Base-by-base conservation (phyloP, 78 protist species). In the Bigelowiella natans region DNA sequence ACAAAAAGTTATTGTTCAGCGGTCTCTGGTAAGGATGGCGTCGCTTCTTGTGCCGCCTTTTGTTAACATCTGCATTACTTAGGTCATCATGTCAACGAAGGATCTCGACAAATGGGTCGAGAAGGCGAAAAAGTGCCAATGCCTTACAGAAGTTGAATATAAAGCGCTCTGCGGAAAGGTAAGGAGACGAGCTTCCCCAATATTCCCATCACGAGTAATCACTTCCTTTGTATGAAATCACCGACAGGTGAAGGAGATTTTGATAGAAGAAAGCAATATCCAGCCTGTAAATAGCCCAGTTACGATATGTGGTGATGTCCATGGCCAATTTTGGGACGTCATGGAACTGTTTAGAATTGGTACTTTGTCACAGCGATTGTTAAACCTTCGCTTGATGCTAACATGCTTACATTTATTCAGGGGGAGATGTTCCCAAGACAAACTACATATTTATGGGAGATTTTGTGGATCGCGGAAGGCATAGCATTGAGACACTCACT, bases 261-360 rank as follows among this genome's bases (percentile, higher is more conserved):
- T 98, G 36, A 82, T 92, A 18, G 94, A 96, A 2, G 98, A 97
- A 82, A 31, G 92, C 31, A 97, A 96, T 63, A 97, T 97, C 0
- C 96, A 90, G 36, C 86, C 90, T 26, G 95, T 97, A 7, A 34
- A 63, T n/a, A 87, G 96, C 31, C 98, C 99, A 0, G 97, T 98
- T 1, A 97, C 98, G 0, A 34, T 83, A 2, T 94, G 96, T 64
- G 99, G 99, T 7, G 99, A 98, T 91, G 93, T 97, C 26, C 99
- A 96, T 88, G 98, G 97, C 26, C 99, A 97, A 89, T 97, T 95
- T 92, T 95, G 95, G 92, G 99, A 98, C n/a, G 93, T 98, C 31
- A 87, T 97, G 89, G 98, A 97, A 89, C 93, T 98, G 36, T 98
- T 98, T 83, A 63, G 86, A 29, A 95, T 97, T 37, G 98, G 98